phyloP scores from a whole-genome alignment of 1,284 basidiomycete species.

The Ganoderma boninense region DNA sequence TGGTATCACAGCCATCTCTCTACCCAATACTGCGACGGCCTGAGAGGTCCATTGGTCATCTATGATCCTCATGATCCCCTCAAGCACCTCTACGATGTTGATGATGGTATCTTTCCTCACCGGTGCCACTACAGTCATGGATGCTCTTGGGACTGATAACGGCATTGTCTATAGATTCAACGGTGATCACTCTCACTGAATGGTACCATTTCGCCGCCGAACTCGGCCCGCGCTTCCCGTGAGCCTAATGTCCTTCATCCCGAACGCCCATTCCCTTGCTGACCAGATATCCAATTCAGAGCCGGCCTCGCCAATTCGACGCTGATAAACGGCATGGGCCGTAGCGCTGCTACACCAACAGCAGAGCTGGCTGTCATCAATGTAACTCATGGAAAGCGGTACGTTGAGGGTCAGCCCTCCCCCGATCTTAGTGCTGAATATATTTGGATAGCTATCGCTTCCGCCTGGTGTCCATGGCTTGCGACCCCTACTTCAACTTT shows the following conservation, averaged over 20 bases:
- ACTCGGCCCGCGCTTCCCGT: slow-evolving; percentile 15
- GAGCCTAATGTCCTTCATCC: background rate
- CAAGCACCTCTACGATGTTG: slow-evolving; percentile 46
- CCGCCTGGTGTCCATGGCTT: slow-evolving; percentile 57
- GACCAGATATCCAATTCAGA: background rate
- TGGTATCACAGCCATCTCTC: slow-evolving; percentile 35
- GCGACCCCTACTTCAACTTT: slow-evolving; percentile 40
- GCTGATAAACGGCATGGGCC: slow-evolving; percentile 59
- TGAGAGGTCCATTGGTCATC: slow-evolving; percentile 45
- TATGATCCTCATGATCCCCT: slow-evolving; percentile 51
- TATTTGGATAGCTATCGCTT: slow-evolving; percentile 36
- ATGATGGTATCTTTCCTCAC: slow-evolving; percentile 1
- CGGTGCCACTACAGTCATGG: background rate
- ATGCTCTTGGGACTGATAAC: background rate
- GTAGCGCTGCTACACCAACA: slow-evolving; percentile 30
- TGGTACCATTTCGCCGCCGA: slow-evolving; percentile 29
- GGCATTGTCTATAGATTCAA: slow-evolving; percentile 17
- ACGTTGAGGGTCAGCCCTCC: background rate
- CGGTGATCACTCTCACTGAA: slow-evolving; percentile 32
- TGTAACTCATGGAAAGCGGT: slow-evolving; percentile 44
- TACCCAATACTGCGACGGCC: slow-evolving; percentile 16
- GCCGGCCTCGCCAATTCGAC: slow-evolving; percentile 38
- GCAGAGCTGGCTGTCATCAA: slow-evolving; percentile 41
- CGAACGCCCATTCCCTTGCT: background rate
- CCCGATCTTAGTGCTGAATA: background rate